Evolutionary conservation across 164 flowering plant genomes (phyloP), one percentile per base, ranked within the genome.

Genomic region (Vitis labrusca): DNA sequence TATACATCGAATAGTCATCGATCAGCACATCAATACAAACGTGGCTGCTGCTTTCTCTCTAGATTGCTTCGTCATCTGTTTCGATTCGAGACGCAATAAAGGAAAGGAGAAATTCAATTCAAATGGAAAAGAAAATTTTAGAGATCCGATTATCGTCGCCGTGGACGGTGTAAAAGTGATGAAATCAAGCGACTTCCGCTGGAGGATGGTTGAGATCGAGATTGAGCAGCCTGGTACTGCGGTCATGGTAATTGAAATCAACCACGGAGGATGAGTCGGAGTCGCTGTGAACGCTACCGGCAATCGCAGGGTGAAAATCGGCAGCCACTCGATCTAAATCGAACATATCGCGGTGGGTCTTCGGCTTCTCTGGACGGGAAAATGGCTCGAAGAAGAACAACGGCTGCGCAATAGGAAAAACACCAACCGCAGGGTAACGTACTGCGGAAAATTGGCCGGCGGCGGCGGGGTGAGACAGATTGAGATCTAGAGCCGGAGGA

Each of bases 171-270:
- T 9, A 12, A 29, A 29, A 16, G 15, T 16, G 47, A 19, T 14
- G 1, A 67, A 47, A 29, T 76, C 75, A 83, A 2, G 76, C 85
- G 3, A 65, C 76, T 56, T 83, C 89, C 4, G 81, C 62, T 0
- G 83, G 75, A 3, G 87, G 79, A 48, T 61, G 59, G 74, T 85
- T 85, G 19, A 85, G 85, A 68, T 85, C 88, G 7, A 85, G 67
- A 71, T 73, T 70, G 8, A 63, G 68, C 15, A 63, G 66, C 64
- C 68, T 52, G 51, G 50, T 50, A 15, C 23, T 12, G 1, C 48
- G 59, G 1, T 15, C 61, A 3, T 53, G 57, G 44, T 37, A 37
- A 19, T 79, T 72, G 59, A 15, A 69, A 71, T 80, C 80, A 0
- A 76, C 82, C 19, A 83, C 81, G 14, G 83, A 77, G 4, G 84